Base-by-base conservation (phyloP, 1,139 yeast genomes). In the Arxiozyma telluris region DNA sequence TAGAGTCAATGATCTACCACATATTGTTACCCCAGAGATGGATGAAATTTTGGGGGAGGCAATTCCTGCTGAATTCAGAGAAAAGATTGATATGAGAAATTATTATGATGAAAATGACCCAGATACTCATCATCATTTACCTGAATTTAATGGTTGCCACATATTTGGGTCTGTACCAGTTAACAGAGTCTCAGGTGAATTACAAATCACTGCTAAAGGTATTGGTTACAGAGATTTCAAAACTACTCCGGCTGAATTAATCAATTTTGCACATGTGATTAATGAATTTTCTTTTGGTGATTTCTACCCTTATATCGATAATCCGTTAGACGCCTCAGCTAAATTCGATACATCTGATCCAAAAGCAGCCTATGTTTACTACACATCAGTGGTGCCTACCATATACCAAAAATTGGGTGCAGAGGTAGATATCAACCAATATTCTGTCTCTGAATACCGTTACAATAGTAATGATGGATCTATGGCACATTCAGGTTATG, bases 271-370 rank as follows among this genome's bases (percentile, higher is more conserved):
- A 1, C 98, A 93, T 70, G 81, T 82, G 7, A 84, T 93, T 56
- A 82, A 81, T 58, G 98, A 93, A 69, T 81, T 90, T 59, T 90
- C 97, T 11, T 93, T 84, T 71, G 98, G 99, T 22, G 88, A 82
- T 41, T 90, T 86, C 69, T 90, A 82, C 65, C 98, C 98, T 1
- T 85, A 80, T 62, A 77, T 91, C 58, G 78, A 85, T 61, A 93
- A 93, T 65, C 96, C 97, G 7, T 76, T 94, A 60, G 98, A 93
- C 66, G 78, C 77, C 54, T 82, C 90, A 0, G 87, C 82, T 1
- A 80, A 82, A 62, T 67, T 72, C 27, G 79, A 89, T 1, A 66
- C 69, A 2, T 76, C 76, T 4, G 67, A 72, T 20, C 73, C 57
- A 50, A 64, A 72, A 43, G 81, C 73, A 56, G 71, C 74, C 1